phyloP scores from a whole-genome alignment of 2,329 filamentous ascomycete genomes.

The Pestalotiopsis sp. region DNA sequence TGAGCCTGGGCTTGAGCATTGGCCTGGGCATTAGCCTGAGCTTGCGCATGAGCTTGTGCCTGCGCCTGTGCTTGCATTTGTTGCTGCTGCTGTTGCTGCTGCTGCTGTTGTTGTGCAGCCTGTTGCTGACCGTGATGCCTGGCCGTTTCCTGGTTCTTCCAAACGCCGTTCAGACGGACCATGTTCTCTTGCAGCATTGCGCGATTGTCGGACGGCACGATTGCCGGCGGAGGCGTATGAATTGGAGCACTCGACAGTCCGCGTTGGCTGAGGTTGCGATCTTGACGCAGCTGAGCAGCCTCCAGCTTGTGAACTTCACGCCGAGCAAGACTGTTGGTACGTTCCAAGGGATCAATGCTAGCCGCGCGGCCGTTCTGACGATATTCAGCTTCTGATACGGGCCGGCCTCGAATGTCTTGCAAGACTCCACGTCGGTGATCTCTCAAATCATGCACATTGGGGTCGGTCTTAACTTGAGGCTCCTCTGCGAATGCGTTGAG shows the following conservation, averaged over 20 bases:
- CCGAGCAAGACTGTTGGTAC: slow-evolving; percentile 51
- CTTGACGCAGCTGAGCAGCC: slow-evolving; percentile 52
- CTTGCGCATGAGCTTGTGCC: slow-evolving; percentile 3
- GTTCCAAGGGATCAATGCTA: slow-evolving; percentile 42
- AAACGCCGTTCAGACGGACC: slow-evolving; percentile 57
- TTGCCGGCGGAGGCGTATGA: slow-evolving; percentile 5
- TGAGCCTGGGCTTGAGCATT: slow-evolving; percentile 13
- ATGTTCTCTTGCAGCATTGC: slow-evolving; percentile 53
- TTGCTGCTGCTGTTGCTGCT: slow-evolving; percentile 12
- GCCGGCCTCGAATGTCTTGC: slow-evolving; percentile 32
- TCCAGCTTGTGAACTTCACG: slow-evolving; percentile 57
- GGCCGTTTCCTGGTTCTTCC: slow-evolving; percentile 55
- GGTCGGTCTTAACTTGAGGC: slow-evolving; percentile 13
- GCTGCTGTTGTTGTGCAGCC: slow-evolving; percentile 16
- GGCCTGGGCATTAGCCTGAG: not conserved
- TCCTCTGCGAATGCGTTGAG: slow-evolving; percentile 21
- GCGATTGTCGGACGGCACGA: slow-evolving; percentile 23
- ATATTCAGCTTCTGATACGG: slow-evolving; percentile 38
- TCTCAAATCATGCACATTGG: slow-evolving; percentile 26
- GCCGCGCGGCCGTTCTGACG: slow-evolving; percentile 37
- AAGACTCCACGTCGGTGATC: not conserved
- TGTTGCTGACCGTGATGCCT: slow-evolving; percentile 27
- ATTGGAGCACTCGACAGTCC: slow-evolving; percentile 23
- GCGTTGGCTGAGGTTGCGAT: slow-evolving; percentile 47
- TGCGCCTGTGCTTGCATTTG: not conserved